These are phyloP conservation scores for Zygosaccharomyces bisporus DNA, from an alignment of 805 yeast species.

Conservation along the genomic window DNA sequence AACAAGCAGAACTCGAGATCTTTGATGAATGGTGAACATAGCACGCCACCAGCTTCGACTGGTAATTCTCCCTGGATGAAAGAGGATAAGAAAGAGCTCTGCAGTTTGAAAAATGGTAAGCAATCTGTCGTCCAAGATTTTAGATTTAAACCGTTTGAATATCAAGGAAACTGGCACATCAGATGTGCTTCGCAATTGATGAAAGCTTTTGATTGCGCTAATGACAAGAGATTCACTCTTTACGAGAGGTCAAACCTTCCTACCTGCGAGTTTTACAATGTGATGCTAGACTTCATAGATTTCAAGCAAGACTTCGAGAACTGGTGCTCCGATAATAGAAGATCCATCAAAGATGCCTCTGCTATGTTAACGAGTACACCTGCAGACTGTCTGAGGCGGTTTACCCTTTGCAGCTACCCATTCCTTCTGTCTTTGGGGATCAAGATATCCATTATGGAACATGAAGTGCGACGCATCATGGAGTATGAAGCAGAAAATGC, in stretches of 20 bases:
- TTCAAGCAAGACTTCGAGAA: conserved; percentile 74
- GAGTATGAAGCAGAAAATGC: conserved; percentile 87
- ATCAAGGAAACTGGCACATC: conserved; percentile 81
- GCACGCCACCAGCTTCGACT: neutral
- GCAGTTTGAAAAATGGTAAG: conserved; percentile 6
- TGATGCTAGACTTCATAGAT: conserved; percentile 75
- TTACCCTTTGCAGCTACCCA: conserved; percentile 78
- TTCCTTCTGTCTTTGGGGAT: conserved; percentile 77
- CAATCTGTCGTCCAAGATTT: conserved; percentile 4
- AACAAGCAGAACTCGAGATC: neutral
- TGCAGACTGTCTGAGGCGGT: conserved; percentile 27
- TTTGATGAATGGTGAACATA: neutral
- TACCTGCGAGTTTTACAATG: conserved; percentile 55
- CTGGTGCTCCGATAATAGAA: conserved; percentile 44
- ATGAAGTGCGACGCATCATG: conserved; percentile 79
- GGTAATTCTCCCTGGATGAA: neutral
- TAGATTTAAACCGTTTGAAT: conserved; percentile 39
- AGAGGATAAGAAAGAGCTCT: conserved; percentile 4
- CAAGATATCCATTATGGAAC: conserved; percentile 74
- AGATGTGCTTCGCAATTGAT: conserved; percentile 60
- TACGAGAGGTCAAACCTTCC: conserved; percentile 22
- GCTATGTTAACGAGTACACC: neutral
- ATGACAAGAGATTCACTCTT: conserved; percentile 31
- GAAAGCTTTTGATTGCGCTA: conserved; percentile 53
- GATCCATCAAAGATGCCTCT: neutral